These are phyloP conservation scores for Citrullus mucosospermus DNA, from an alignment of 306 rosid species.

Conservation along the genomic window DNA sequence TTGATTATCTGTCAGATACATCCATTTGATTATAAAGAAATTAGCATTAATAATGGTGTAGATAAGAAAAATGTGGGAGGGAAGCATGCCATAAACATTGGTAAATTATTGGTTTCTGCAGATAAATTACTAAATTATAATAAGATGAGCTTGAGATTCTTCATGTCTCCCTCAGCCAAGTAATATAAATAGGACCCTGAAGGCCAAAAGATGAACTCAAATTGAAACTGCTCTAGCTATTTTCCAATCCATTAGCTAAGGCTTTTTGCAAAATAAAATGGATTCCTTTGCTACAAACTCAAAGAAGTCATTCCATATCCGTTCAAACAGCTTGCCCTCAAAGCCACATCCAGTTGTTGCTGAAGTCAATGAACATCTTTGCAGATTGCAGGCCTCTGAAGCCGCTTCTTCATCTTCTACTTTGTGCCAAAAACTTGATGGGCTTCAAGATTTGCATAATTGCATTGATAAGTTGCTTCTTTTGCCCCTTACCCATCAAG, in stretches of 20 bases:
- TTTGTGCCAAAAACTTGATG: constrained; percentile 9
- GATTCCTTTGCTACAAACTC: constrained; percentile 1
- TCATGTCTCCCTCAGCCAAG: constrained; percentile 2
- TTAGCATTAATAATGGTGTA: neutral
- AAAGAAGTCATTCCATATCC: constrained; percentile 4
- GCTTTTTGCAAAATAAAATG: constrained; percentile 1
- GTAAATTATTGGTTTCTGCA: neutral
- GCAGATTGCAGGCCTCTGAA: constrained; percentile 8
- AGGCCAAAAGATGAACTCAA: neutral
- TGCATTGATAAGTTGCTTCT: constrained; percentile 13
- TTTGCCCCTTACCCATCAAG: constrained; percentile 9
- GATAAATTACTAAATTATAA: neutral
- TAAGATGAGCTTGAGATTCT: constrained; percentile 1
- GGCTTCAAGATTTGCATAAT: constrained; percentile 17
- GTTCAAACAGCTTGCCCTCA: constrained; percentile 20
- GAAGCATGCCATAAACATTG: constrained; percentile 11
- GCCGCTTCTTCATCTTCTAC: constrained; percentile 7
- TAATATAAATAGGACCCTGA: neutral
- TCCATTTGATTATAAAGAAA: neutral
- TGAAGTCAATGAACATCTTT: constrained; percentile 13
- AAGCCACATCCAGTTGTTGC: constrained; percentile 12
- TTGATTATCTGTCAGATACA: neutral
- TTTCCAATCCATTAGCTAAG: neutral
- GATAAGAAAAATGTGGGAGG: neutral
- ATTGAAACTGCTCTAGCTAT: neutral